Evolutionary conservation across 2,329 filamentous ascomycete species (phyloP), one percentile per base, ranked within the genome.

Genomic region (Pseudopyricularia cyperi): DNA sequence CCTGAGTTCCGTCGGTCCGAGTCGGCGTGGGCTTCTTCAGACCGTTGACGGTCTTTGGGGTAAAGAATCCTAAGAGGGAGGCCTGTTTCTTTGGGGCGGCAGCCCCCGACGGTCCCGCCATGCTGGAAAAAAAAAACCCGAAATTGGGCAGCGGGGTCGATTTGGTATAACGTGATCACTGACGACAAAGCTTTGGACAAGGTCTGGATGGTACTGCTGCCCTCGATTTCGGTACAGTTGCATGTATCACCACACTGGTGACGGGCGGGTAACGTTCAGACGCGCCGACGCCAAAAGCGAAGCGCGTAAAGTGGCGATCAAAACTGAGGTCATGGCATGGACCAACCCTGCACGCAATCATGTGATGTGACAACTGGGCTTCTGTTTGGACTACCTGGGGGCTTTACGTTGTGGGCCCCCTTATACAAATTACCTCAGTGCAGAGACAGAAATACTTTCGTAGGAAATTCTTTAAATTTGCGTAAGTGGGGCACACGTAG

Each of bases 51-150:
- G 77, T 69, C 56, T 77, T 83, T 14, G 80, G 80, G 1, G 81
- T 78, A 64, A 95, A 95, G 68, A 95, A 95, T 62, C 82, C 90
- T 3, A 88, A 93, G 55, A 96, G 83, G 1, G 88, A 87, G 58
- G 84, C 79, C 63, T 96, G 88, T 60, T 84, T 87, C 66, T 85
- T 86, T 52, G 65, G 69, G 28, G 68, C 58, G 28, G 68, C 58
- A 0, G 69, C 57, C 50, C 71, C 72, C 1, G 71, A 55, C 14
- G 66, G 61, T 30, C 65, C 63, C 15, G 68, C 62, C 69, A 72
- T 72, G 32, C 34, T 55, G n/a, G 12, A 14, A 26, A 49, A 9
- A 15, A 24, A n/a, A 24, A 34, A 15, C 4, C 4, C 11, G 12
- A 49, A 34, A 48, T 7, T 30, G 26, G 14, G 26, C 7, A 34